Percentiles rank a stretch among this genome's conserved stretches.
Evolutionary conservation across 306 rosid species (phyloP).

Genomic region (Prosopis cineraria): DNA sequence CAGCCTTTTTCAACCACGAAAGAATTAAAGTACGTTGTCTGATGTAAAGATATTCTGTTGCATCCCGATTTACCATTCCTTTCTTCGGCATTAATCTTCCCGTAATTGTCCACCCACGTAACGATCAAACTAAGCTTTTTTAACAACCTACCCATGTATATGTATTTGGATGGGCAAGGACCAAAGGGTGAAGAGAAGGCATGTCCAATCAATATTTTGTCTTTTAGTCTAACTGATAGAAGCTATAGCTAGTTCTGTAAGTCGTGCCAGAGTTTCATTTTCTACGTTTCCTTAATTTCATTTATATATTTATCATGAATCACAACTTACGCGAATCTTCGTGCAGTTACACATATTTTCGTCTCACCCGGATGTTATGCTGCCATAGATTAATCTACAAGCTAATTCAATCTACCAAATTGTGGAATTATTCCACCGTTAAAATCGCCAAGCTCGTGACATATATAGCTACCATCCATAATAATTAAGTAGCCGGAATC

Average conservation of each 20-base stretch:
- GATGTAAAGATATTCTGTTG: not conserved
- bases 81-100: not conserved
- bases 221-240: not conserved
- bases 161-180: not conserved
- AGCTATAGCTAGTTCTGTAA: not conserved
- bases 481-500: not conserved
- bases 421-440: constrained; percentile 7
- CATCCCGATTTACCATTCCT: not conserved
- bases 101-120: not conserved
- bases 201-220: not conserved
- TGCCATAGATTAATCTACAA: constrained; percentile 24
- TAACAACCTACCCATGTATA: not conserved
- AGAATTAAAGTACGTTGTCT: not conserved
- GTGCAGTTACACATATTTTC: not conserved
- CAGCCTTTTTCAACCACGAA: not conserved
- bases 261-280: not conserved
- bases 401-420: constrained; percentile 27
- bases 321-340: not conserved
- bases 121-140: not conserved
- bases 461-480: not conserved
- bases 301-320: constrained; percentile 4
- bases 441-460: constrained; percentile 21
- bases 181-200: not conserved
- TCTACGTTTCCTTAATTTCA: constrained; percentile 31
- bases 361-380: constrained; percentile 1